Conservation (phyloP, 352 stramenopile species). For the Saprolegnia diclina region DNA sequence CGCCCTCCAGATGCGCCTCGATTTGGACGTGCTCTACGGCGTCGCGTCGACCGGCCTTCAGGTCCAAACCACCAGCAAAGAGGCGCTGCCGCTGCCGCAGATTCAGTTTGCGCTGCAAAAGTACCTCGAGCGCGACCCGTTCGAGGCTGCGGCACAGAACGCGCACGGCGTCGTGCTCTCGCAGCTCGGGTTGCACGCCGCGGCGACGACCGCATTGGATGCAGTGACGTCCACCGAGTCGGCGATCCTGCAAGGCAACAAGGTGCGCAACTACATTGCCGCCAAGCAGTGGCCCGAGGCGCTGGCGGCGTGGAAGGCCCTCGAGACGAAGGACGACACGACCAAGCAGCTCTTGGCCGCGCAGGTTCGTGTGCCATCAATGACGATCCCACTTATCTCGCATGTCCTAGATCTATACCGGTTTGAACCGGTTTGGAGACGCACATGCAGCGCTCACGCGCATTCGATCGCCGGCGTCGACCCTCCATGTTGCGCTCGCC, state of each 20-base stretch:
- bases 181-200: slow-evolving; percentile 40
- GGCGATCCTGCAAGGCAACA: neutral
- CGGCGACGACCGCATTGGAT: slow-evolving; percentile 38
- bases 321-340: neutral
- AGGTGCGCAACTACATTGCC: slow-evolving; percentile 3
- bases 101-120: slow-evolving; percentile 73
- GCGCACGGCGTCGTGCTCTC: slow-evolving; percentile 56
- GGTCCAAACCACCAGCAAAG: slow-evolving; percentile 21
- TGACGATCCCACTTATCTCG: neutral
- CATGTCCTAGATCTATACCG: neutral
- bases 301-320: neutral
- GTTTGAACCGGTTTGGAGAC: too few species aligned
- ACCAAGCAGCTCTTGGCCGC: neutral
- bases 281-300: neutral
- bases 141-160: slow-evolving; percentile 52
- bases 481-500: too few species aligned
- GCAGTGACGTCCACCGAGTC: neutral
- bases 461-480: too few species aligned
- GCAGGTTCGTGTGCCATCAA: neutral
- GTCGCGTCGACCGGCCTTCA: slow-evolving; percentile 40
- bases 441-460: too few species aligned
- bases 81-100: slow-evolving; percentile 29
- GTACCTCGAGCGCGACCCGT: slow-evolving; percentile 69
- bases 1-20: slow-evolving; percentile 59
- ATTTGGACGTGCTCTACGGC: slow-evolving; percentile 68